Percentiles rank a stretch among this genome's conserved stretches.
phyloP scores from a whole-genome alignment of 1,284 basidiomycete genomes.

The Ceratobasidium papillatum region DNA sequence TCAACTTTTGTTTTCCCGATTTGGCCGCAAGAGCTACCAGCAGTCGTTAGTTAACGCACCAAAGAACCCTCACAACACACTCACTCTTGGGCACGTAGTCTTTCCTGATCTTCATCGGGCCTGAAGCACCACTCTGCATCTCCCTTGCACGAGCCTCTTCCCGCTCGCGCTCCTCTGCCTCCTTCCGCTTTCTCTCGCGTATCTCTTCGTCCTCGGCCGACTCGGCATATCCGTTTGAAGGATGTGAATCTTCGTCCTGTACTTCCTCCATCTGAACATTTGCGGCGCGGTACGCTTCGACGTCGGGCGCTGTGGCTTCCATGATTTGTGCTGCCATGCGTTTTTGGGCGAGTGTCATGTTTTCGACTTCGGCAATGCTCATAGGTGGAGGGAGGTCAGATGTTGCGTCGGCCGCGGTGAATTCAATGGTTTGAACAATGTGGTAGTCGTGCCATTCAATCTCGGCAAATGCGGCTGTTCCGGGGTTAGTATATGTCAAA shows the following conservation, averaged over 20 bases:
- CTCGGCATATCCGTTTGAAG: constrained; percentile 47
- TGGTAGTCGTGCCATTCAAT: constrained; percentile 99
- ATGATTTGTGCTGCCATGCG: constrained; percentile 98
- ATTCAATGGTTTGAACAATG: constrained; percentile 98
- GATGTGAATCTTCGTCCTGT: constrained; percentile 72
- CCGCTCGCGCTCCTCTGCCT: constrained; percentile 76
- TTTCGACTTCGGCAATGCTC: constrained; percentile 93
- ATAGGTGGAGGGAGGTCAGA: constrained; percentile 95
- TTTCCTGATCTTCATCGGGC: constrained; percentile 95
- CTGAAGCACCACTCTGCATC: constrained; percentile 77
- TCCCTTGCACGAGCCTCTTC: constrained; percentile 82
- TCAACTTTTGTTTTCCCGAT: constrained; percentile 69
- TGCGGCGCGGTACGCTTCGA: constrained; percentile 78
- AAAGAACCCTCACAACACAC: constrained; percentile 50
- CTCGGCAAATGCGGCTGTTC: constrained; percentile 87
- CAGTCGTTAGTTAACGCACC: constrained; percentile 19
- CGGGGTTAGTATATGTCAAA: constrained; percentile 33
- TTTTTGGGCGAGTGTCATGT: constrained; percentile 96
- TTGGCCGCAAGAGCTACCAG: constrained; percentile 67
- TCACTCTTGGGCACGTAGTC: constrained; percentile 94
- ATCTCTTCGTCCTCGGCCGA: constrained; percentile 62
- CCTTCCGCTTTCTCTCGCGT: constrained; percentile 70
- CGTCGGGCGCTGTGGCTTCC: constrained; percentile 88
- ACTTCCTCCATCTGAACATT: constrained; percentile 65
- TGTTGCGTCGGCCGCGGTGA: constrained; percentile 90